Evolutionary conservation across 192 early-diverging fungal species (phyloP), one percentile per base, ranked within the genome.

Genomic region (Gonapodya sp.): DNA sequence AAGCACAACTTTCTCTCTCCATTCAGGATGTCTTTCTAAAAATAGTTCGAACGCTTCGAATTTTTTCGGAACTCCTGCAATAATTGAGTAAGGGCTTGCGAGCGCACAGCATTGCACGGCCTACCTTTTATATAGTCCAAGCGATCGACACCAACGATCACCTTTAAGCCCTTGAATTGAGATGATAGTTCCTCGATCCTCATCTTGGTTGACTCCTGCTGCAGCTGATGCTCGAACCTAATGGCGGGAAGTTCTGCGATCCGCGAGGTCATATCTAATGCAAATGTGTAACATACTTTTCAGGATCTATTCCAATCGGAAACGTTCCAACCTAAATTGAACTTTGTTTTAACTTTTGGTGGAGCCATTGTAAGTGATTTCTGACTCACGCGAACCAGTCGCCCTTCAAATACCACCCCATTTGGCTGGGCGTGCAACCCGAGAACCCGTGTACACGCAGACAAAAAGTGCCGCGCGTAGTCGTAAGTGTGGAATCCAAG

Each of bases 121-220:
- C 24, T 24, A 64, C 97, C 98, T 88, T 99, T 99, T 88, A 99
- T 99, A 85, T 99, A 99, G 86, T 99, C 98, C 73, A 99, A 88
- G 35, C 98, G 92, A 83, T 99, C 98, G 0, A 99, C 96, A 18
- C 98, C 97, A 0, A 99, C 94, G 84, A 99, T 94, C 2, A 99
- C 85, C 83, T 95, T 94, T 35, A 90, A 90, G 18, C 93, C 96
- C 73, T 90, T 89, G 82, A 99, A 99, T 82, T 92, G 92, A 73
- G 89, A 89, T 82, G 93, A 89, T 30, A 99, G 85, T 78, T 89
- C 85, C 8, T 87, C 85, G 82, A 99, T 98, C 34, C 97, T 89
- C 36, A 86, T 64, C 80, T 89, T 85, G 82, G 98, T 93, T 0
- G 85, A 82, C 1, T 84, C 83, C 0, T 93, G 86, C 81, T 94